A percentile compares a stretch with the other conserved stretches of the same genome.
phyloP scores from a whole-genome alignment of 2,329 filamentous ascomycete genomes.

The Mollisiaceae sp. region DNA sequence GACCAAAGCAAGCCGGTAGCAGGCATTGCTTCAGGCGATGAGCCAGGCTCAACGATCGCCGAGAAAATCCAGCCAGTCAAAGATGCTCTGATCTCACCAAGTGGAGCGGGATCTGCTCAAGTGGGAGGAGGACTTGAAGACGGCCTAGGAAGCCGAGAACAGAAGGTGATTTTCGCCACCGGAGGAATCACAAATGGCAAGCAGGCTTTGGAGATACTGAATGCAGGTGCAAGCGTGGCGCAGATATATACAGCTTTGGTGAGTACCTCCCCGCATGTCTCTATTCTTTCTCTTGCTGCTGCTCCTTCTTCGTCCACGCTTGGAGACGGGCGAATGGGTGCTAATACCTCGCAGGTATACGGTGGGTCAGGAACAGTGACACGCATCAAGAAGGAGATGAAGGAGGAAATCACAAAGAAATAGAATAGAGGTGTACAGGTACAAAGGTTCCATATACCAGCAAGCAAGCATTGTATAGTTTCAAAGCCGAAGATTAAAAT shows the following conservation, averaged over 20 bases:
- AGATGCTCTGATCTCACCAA: slow-evolving; percentile 21
- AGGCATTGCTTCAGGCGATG: slow-evolving; percentile 34
- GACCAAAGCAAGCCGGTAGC: slow-evolving; percentile 9
- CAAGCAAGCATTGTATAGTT: not conserved
- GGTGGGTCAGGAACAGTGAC: slow-evolving; percentile 68
- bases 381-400: slow-evolving; percentile 68
- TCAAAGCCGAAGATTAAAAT: not conserved
- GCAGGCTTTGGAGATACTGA: slow-evolving; percentile 80
- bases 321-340: not conserved
- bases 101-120: slow-evolving; percentile 4
- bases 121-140: too few species aligned
- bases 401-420: slow-evolving; percentile 51
- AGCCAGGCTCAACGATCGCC: slow-evolving; percentile 44
- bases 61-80: slow-evolving; percentile 42
- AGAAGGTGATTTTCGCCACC: slow-evolving; percentile 89
- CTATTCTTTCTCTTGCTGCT: not conserved
- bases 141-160: slow-evolving; percentile 18
- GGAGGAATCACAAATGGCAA: slow-evolving; percentile 90
- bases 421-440: slow-evolving; percentile 15
- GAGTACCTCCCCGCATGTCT: not conserved
- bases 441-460: not conserved
- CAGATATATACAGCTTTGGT: slow-evolving; percentile 84
- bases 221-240: slow-evolving; percentile 87
- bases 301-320: not conserved
- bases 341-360: slow-evolving; percentile 49